Evolutionary conservation across 2,329 filamentous ascomycete genomes (phyloP), one percentile per base, ranked within the genome.

Genomic region (Alternaria arbusti): DNA sequence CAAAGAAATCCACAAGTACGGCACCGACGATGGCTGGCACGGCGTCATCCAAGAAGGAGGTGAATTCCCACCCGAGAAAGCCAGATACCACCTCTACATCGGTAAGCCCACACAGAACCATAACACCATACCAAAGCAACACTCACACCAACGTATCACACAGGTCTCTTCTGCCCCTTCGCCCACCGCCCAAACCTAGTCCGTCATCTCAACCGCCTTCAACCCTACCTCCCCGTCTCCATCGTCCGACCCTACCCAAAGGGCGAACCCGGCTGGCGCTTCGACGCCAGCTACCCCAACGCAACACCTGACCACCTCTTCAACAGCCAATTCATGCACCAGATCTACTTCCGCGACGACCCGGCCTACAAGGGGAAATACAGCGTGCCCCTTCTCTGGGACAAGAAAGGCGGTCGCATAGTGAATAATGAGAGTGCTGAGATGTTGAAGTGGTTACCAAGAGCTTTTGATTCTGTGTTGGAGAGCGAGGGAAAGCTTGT

Each of bases 161-260:
- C 23, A 83, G 86, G 87, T 20, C 83, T 89, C 26, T 90, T 90
- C 79, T 90, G 88, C 69, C 88, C 88, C 3, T 90, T 89, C 67
- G 88, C 88, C 3, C 88, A 90, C 70, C 84, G 88, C 11, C 85
- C 78, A 15, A 88, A 88, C 68, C 78, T 90, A 11, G 81, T 87
- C 9, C 82, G 87, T 6, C 82, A 88, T 52, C 80, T 90, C 52
- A 88, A 89, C 70, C 85, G 86, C 32, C 82, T 90, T 3, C 80
- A 85, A 32, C 76, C 83, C 11, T 79, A 86, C 36, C 85, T 90
- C 46, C 81, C 84, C 6, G 70, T 89, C 20, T 88, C 86, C 1
- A 81, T 90, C 5, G 88, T 91, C 1, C 86, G 86, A 67, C 86
- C 89, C 0, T 91, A 91, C 65, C 89, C 89, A 0, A 91, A 91